phyloP scores from a whole-genome alignment of 2,329 filamentous ascomycete species.

The Trichoderma breve region DNA sequence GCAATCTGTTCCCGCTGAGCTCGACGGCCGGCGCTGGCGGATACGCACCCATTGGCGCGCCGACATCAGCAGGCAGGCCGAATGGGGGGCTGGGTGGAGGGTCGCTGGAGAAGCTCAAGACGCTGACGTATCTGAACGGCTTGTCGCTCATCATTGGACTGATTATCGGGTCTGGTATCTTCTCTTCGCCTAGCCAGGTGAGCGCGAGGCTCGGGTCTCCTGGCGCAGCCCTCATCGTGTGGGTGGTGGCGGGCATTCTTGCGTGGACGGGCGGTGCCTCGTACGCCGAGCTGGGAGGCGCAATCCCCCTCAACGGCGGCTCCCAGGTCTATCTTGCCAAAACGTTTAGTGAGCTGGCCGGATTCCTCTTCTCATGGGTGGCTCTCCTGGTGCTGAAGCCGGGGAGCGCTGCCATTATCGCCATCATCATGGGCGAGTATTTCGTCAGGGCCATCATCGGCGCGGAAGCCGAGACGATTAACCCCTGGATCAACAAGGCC shows the following conservation, averaged over 20 bases:
- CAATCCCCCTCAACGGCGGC: slow-evolving; percentile 92
- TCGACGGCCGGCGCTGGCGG: slow-evolving; percentile 68
- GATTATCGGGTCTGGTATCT: slow-evolving; percentile 95
- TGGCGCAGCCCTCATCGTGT: slow-evolving; percentile 85
- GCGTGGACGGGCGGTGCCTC: slow-evolving; percentile 96
- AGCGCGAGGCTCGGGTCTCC: slow-evolving; percentile 89
- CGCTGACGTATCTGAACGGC: slow-evolving; percentile 90
- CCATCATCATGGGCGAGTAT: slow-evolving; percentile 98
- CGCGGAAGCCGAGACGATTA: slow-evolving; percentile 77
- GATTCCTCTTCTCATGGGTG: slow-evolving; percentile 96
- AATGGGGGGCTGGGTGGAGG: slow-evolving; percentile 62
- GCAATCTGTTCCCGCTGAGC: slow-evolving; percentile 86
- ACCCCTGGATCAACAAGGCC: slow-evolving; percentile 84
- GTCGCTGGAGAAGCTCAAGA: slow-evolving; percentile 94
- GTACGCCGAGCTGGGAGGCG: slow-evolving; percentile 92
- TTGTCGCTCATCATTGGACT: slow-evolving; percentile 86
- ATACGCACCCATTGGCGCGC: slow-evolving; percentile 83
- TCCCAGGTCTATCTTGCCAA: slow-evolving; percentile 92
- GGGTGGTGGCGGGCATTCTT: slow-evolving; percentile 84
- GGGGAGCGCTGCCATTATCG: slow-evolving; percentile 87
- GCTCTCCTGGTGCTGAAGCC: slow-evolving; percentile 93
- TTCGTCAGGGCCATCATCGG: slow-evolving; percentile 84
- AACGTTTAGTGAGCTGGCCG: slow-evolving; percentile 89
- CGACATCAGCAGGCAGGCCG: slow-evolving; percentile 54
- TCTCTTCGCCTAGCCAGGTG: slow-evolving; percentile 90